Conservation (phyloP, 116 monocot species). For the Zostera marina region DNA sequence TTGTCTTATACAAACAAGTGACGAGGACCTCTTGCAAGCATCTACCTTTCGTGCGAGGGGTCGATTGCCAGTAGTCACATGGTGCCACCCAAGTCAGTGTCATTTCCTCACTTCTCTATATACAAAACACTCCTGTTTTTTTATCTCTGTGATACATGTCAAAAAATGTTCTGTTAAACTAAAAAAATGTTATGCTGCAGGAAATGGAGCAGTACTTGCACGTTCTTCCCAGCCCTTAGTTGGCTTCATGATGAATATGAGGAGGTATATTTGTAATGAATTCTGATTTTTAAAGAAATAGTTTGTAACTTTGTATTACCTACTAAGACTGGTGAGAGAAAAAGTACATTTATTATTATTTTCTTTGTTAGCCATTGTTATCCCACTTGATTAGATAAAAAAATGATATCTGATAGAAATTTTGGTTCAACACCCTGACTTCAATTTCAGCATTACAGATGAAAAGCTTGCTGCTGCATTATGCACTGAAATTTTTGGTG, state of each 20-base stretch:
- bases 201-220: constrained; percentile 82
- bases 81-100: constrained; percentile 76
- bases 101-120: neutral
- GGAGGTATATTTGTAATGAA: constrained; percentile 23
- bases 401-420: neutral
- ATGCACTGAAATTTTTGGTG: constrained; percentile 32
- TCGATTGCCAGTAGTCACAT: constrained; percentile 82
- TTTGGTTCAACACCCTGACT: neutral
- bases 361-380: neutral
- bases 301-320: neutral
- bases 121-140: neutral
- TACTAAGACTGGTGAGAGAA: neutral
- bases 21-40: constrained; percentile 78
- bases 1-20: constrained; percentile 24
- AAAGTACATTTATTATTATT: neutral
- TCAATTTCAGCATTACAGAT: constrained; percentile 67
- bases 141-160: neutral
- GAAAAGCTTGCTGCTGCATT: constrained; percentile 96
- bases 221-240: constrained; percentile 94
- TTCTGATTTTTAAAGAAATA: neutral
- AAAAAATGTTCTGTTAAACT: neutral
- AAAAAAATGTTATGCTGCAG: constrained; percentile 16
- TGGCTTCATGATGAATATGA: constrained; percentile 81
- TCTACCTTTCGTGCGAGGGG: constrained; percentile 72
- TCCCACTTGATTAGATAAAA: neutral